These are phyloP conservation scores for Trichoderma asperelloides DNA, from an alignment of 495 filamentous ascomycete species.

Conservation along the genomic window DNA sequence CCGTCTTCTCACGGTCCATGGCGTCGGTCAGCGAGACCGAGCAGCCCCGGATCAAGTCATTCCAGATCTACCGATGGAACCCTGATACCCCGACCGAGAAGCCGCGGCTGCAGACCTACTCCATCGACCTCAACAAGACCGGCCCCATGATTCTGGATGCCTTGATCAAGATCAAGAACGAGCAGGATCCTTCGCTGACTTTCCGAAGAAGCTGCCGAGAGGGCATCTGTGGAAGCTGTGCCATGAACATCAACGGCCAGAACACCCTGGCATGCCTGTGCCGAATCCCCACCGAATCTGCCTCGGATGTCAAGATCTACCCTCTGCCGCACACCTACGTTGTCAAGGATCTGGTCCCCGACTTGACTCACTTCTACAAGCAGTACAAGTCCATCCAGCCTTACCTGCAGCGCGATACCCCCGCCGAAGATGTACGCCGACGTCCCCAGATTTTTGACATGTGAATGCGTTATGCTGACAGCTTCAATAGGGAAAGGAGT, in stretches of 20 bases:
- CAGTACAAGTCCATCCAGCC: slow-evolving; percentile 99
- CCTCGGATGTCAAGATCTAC: slow-evolving; percentile 86
- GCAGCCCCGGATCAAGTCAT: slow-evolving; percentile 73
- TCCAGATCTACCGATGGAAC: slow-evolving; percentile 99
- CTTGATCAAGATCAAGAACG: slow-evolving; percentile 97
- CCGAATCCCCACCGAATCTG: slow-evolving; percentile 82
- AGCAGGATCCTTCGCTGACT: slow-evolving; percentile 91
- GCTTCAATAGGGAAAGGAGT: slow-evolving; percentile 63
- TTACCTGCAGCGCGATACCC: slow-evolving; percentile 82
- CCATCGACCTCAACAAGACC: slow-evolving; percentile 93
- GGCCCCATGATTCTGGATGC: slow-evolving; percentile 97
- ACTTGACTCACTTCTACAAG: slow-evolving; percentile 98
- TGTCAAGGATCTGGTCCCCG: slow-evolving; percentile 96
- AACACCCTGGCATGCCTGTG: slow-evolving; percentile 97
- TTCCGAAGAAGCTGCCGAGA: slow-evolving; percentile 93
- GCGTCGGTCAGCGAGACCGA: slow-evolving; percentile 37
- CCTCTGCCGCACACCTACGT: slow-evolving; percentile 97
- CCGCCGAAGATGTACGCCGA: slow-evolving; percentile 59
- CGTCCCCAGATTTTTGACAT: not conserved
- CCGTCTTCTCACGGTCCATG: slow-evolving; percentile 28
- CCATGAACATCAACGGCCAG: slow-evolving; percentile 98
- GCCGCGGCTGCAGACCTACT: slow-evolving; percentile 90
- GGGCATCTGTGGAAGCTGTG: slow-evolving; percentile 96
- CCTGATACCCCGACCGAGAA: slow-evolving; percentile 84
- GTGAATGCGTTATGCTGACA: slow-evolving; percentile 14